Evolutionary conservation across 2,329 filamentous ascomycete species (phyloP).

Genomic region (Pseudocercospora fuligena): DNA sequence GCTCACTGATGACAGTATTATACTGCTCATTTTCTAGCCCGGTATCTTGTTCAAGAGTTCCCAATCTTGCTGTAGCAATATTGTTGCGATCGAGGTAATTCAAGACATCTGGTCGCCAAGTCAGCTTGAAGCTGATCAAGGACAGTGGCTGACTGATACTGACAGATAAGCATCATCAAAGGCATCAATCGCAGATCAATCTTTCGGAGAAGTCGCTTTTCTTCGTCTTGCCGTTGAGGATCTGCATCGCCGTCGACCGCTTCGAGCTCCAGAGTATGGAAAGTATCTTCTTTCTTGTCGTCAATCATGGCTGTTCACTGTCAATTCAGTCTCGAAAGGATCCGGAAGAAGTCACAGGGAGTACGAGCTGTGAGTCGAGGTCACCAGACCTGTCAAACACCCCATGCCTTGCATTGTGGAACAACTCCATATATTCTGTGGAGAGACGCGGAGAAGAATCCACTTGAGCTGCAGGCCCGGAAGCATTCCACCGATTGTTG

Average conservation of each 20-base stretch:
- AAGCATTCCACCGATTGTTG: too few relatives aligned
- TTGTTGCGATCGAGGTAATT: slow-evolving; percentile 46
- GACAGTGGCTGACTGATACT: neutral
- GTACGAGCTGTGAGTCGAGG: too few relatives aligned
- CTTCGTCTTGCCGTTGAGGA: neutral
- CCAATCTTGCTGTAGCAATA: slow-evolving; percentile 47
- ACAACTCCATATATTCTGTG: too few relatives aligned
- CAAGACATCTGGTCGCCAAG: neutral
- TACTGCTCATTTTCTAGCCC: slow-evolving; percentile 19
- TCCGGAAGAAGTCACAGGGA: too few relatives aligned
- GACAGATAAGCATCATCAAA: neutral
- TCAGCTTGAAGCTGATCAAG: too few relatives aligned
- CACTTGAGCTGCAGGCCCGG: too few relatives aligned
- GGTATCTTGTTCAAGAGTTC: slow-evolving; percentile 39
- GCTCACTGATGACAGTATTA: slow-evolving; percentile 15
- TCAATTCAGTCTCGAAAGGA: too few relatives aligned
- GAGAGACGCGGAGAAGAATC: too few relatives aligned
- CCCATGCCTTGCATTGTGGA: too few relatives aligned
- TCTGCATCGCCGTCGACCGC: neutral
- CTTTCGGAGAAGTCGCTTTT: neutral
- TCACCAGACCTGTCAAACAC: too few relatives aligned
- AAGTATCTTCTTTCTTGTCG: neutral
- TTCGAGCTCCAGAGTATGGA: neutral
- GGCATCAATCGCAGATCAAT: neutral
- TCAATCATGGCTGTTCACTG: too few relatives aligned